These are phyloP conservation scores for Termitomyces sp. DNA, from an alignment of 768 basidiomycete species.

Conservation along the genomic window DNA sequence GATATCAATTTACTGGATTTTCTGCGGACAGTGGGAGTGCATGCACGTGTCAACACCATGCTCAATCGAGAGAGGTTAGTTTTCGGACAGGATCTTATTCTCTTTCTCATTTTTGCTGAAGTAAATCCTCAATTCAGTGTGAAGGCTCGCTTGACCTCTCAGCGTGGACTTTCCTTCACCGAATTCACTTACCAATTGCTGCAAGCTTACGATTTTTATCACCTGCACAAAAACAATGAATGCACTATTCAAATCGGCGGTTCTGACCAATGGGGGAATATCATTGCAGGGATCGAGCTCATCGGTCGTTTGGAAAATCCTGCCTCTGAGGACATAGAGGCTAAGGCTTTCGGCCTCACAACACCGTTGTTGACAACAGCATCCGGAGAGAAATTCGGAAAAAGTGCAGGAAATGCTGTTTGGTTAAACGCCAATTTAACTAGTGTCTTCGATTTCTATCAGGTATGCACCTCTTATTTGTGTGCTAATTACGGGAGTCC, in stretches of 20 bases:
- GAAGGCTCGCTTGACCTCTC: constrained; percentile 68
- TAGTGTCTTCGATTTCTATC: constrained; percentile 90
- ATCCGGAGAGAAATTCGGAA: constrained; percentile 93
- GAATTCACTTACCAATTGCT: constrained; percentile 97
- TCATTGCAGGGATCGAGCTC: constrained; percentile 88
- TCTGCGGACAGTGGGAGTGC: constrained; percentile 72
- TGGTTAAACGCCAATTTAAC: constrained; percentile 82
- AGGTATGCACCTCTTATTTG: constrained; percentile 41
- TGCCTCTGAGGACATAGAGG: constrained; percentile 16
- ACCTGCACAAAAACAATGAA: constrained; percentile 54
- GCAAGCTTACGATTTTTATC: constrained; percentile 93
- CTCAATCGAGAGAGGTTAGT: constrained; percentile 81
- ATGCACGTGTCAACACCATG: constrained; percentile 86
- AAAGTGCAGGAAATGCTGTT: constrained; percentile 92
- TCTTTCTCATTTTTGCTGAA: neutral
- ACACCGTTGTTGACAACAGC: constrained; percentile 92
- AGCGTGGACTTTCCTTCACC: constrained; percentile 93
- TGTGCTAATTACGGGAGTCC: neutral
- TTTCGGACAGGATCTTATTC: neutral
- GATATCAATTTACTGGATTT: constrained; percentile 77
- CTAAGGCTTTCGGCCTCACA: constrained; percentile 72
- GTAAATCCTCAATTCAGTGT: constrained; percentile 47
- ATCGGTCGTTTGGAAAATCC: constrained; percentile 52
- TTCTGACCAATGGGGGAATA: constrained; percentile 99
- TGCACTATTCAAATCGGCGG: constrained; percentile 93